Evolutionary conservation across 768 basidiomycete species (phyloP).

Genomic region (Crepidotus variabilis): DNA sequence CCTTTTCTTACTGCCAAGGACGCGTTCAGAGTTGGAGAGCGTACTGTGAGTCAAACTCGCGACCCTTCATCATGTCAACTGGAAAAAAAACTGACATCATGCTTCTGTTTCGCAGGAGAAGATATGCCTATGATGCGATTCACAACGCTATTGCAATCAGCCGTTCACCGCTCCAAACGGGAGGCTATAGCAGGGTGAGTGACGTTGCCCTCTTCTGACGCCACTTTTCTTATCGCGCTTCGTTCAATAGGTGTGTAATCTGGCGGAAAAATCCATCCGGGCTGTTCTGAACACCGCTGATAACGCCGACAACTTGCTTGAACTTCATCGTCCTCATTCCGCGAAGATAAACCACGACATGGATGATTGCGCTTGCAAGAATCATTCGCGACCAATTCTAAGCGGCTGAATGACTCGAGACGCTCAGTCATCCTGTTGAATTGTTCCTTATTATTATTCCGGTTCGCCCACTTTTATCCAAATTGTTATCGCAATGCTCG

Average conservation of each 20-base stretch:
- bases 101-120: conserved; percentile 39
- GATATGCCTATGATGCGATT: conserved; percentile 77
- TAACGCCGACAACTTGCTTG: conserved; percentile 62
- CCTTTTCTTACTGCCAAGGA: conserved; percentile 66
- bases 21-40: conserved; percentile 62
- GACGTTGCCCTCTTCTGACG: not conserved
- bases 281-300: conserved; percentile 67
- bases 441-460: not conserved
- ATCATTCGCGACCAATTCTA: conserved; percentile 33
- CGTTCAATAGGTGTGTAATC: conserved; percentile 53
- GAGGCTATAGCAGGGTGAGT: conserved; percentile 45
- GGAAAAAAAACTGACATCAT: conserved; percentile 1
- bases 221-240: conserved; percentile 4
- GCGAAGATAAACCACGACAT: conserved; percentile 27
- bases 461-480: not conserved
- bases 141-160: conserved; percentile 77
- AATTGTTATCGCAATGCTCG: not conserved
- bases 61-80: conserved; percentile 4
- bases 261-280: conserved; percentile 67
- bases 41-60: conserved; percentile 50
- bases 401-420: conserved; percentile 30
- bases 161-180: conserved; percentile 56
- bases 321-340: conserved; percentile 45
- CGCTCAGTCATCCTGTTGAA: conserved; percentile 3
- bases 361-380: conserved; percentile 23